Evolutionary conservation across 2,329 filamentous ascomycete species (phyloP), one percentile per base, ranked within the genome.

Genomic region (Alternaria rosae): DNA sequence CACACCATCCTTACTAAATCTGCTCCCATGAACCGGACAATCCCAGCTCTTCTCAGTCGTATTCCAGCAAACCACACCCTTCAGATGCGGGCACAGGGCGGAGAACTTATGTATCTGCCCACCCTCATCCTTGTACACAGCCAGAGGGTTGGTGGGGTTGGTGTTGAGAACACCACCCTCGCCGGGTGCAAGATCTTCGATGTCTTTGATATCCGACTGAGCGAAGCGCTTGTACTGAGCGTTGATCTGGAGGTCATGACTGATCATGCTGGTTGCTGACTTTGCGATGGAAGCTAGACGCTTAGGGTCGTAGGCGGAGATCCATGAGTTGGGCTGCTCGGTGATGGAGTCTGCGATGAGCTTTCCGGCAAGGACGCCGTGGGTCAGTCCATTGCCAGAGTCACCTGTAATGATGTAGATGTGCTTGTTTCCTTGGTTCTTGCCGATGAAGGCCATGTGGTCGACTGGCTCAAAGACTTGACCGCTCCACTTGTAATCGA

Each of bases 51-150:
- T 73, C 61, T 72, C 70, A 0, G 68, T 76, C 6, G 74, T 65
- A 61, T 88, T 88, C 85, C 86, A 88, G 70, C 84, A 85, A 0
- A 88, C 81, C 0, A 88, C 83, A 1, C 84, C 86, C 59, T 85
- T 82, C 74, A 88, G 63, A 67, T 88, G 85, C 6, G 86, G 85
- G 65, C 86, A 88, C 0, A 88, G 57, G 0, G 85, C 86, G 45
- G 82, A 86, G 71, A 85, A 83, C 66, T 81, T 82, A 30, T 80
- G 80, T 1, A 86, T 78, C 26, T 84, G 79, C 0, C 85, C 85
- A 0, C 82, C 73, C 6, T 86, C 84, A 60, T 87, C 85, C 69
- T 86, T 87, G 76, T 87, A 88, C 0, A 87, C 82, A 0, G 85
- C 86, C 9, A 86, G 64, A 0, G 85, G 85, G 62, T 80, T 83